phyloP scores from a whole-genome alignment of 306 rosid species.

The Parietaria judaica region DNA sequence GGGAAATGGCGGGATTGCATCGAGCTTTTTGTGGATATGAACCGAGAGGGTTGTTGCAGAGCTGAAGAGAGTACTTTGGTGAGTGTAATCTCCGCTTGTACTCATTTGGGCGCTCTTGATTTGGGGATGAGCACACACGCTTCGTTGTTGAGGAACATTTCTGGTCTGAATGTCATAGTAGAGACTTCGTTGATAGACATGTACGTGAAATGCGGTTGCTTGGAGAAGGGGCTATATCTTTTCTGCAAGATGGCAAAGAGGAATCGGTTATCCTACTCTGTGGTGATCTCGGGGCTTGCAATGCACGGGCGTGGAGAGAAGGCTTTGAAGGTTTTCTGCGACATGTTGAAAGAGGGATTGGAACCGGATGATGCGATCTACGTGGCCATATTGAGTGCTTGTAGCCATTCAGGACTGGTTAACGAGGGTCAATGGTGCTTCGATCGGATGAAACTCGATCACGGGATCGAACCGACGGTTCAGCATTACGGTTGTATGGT shows the following conservation, averaged over 20 bases:
- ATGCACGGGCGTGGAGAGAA: slow-evolving; percentile 64
- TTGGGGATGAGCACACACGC: slow-evolving; percentile 72
- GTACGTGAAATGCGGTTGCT: slow-evolving; percentile 76
- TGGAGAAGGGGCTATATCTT: slow-evolving; percentile 46
- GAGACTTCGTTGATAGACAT: slow-evolving; percentile 67
- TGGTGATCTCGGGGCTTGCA: slow-evolving; percentile 75
- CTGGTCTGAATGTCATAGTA: slow-evolving; percentile 63
- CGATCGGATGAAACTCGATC: slow-evolving; percentile 48
- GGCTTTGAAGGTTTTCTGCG: slow-evolving; percentile 53
- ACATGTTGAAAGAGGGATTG: slow-evolving; percentile 60
- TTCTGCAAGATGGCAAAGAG: slow-evolving; percentile 52
- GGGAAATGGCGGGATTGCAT: slow-evolving; percentile 70
- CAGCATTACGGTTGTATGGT: slow-evolving; percentile 81
- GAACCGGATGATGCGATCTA: slow-evolving; percentile 56
- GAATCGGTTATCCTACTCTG: slow-evolving; percentile 57
- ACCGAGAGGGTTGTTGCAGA: slow-evolving; percentile 42
- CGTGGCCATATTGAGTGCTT: slow-evolving; percentile 62
- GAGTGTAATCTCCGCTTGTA: slow-evolving; percentile 66
- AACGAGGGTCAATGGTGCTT: slow-evolving; percentile 51
- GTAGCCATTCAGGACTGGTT: slow-evolving; percentile 69
- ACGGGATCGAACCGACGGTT: slow-evolving; percentile 52
- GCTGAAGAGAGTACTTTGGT: slow-evolving; percentile 79
- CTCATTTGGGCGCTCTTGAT: slow-evolving; percentile 64
- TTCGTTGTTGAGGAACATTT: slow-evolving; percentile 52
- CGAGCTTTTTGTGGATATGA: slow-evolving; percentile 57